These are phyloP conservation scores for Xylaria sp. DNA, from an alignment of 2,329 filamentous ascomycete genomes.

Conservation along the genomic window DNA sequence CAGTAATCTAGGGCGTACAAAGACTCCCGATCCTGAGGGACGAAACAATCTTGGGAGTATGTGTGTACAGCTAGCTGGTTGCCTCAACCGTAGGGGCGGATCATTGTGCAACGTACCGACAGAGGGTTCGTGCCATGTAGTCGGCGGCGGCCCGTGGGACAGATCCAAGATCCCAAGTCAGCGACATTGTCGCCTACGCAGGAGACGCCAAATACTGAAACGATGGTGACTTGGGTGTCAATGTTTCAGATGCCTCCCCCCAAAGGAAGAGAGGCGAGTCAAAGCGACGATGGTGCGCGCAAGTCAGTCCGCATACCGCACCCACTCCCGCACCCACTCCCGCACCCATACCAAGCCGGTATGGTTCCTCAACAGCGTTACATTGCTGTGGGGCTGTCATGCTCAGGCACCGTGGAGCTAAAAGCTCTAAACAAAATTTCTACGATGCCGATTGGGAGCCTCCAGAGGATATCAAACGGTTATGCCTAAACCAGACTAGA, in stretches of 20 bases:
- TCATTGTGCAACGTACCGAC: constrained; percentile 27
- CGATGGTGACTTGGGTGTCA: constrained; percentile 43
- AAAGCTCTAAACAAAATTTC: constrained; percentile 37
- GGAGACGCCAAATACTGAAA: constrained; percentile 44
- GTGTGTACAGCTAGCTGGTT: constrained; percentile 18
- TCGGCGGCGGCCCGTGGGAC: constrained; percentile 30
- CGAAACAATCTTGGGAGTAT: constrained; percentile 26
- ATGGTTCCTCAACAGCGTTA: constrained; percentile 38
- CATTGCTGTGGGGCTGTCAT: constrained; percentile 38
- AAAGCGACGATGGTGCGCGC: constrained; percentile 41
- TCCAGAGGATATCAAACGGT: constrained; percentile 41
- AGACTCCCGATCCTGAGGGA: constrained; percentile 3
- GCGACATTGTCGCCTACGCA: constrained; percentile 29
- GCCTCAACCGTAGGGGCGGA: constrained; percentile 27
- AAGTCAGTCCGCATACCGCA: constrained; percentile 32
- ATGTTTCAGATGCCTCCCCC: constrained; percentile 42
- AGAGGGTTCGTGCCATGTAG: constrained; percentile 26
- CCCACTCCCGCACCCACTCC: constrained; percentile 17
- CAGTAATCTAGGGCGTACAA: constrained; percentile 22
- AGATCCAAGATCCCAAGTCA: constrained; percentile 21
- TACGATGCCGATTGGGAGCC: constrained; percentile 25
- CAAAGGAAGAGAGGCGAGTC: constrained; percentile 34
- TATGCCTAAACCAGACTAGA: constrained; percentile 31
- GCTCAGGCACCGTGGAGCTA: constrained; percentile 36
- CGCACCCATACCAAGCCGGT: constrained; percentile 36